Percentiles rank a stretch among this genome's conserved stretches.
Evolutionary conservation across 1,139 yeast genomes (phyloP).

Genomic region (Debaryomyces singareniensis): DNA sequence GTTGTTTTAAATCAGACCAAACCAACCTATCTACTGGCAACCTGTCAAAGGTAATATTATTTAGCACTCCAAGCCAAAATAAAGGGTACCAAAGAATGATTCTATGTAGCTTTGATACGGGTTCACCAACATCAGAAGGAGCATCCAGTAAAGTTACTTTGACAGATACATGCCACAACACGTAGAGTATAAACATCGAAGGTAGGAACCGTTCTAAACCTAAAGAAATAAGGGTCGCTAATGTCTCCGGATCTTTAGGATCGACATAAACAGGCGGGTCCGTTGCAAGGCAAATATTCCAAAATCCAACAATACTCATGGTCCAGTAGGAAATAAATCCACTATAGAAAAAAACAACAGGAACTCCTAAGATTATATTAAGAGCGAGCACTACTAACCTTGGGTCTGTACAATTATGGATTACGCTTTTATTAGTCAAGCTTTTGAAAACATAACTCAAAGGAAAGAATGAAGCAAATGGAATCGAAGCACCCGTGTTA

Average conservation of each 20-base stretch:
- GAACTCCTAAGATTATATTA: conserved; percentile 55
- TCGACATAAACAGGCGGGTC: conserved; percentile 74
- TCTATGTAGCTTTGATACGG: conserved; percentile 43
- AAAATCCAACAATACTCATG: conserved; percentile 62
- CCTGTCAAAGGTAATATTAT: conserved; percentile 82
- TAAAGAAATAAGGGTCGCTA: conserved; percentile 57
- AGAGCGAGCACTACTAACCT: conserved; percentile 49
- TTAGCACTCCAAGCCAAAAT: conserved; percentile 80
- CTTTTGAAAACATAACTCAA: conserved; percentile 57
- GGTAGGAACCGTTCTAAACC: conserved; percentile 78
- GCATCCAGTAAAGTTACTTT: conserved; percentile 24
- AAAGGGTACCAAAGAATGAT: conserved; percentile 68
- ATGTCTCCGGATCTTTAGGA: conserved; percentile 46
- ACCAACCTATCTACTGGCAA: conserved; percentile 84
- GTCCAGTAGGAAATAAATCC: conserved; percentile 62
- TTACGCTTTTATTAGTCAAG: conserved; percentile 13
- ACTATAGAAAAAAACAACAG: conserved; percentile 51
- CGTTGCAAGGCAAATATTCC: conserved; percentile 75
- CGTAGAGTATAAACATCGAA: conserved; percentile 61
- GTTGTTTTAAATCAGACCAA: conserved; percentile 57
- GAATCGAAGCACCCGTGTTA: conserved; percentile 51
- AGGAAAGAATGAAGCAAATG: conserved; percentile 69
- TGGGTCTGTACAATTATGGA: conserved; percentile 59
- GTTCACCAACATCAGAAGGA: conserved; percentile 15
- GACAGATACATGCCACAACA: conserved; percentile 60